A percentile compares a stretch with the other conserved stretches of the same genome.
These are phyloP conservation scores for Trichoderma sp. DNA, from an alignment of 2,329 filamentous ascomycete species.

Conservation along the genomic window DNA sequence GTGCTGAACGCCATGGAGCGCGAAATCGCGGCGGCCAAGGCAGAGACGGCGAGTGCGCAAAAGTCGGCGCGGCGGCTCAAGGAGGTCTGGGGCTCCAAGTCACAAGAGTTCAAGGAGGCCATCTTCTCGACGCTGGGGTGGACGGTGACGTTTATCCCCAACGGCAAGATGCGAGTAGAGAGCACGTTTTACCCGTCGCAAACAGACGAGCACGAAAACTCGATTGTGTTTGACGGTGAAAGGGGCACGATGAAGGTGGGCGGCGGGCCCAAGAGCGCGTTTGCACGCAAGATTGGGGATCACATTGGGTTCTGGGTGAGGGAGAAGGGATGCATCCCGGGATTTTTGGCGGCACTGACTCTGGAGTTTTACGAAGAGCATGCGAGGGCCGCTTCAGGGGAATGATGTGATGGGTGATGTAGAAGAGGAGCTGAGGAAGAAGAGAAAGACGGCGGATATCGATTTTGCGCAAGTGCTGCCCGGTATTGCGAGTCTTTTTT, in stretches of 20 bases:
- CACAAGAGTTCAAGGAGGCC: slow-evolving; percentile 90
- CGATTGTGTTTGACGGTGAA: slow-evolving; percentile 85
- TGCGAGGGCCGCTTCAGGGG: slow-evolving; percentile 22
- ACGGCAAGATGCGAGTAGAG: slow-evolving; percentile 91
- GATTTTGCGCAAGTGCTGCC: slow-evolving; percentile 16
- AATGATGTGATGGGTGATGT: neutral
- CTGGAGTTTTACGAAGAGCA: slow-evolving; percentile 87
- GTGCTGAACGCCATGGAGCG: slow-evolving; percentile 73
- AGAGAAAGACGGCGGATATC: neutral
- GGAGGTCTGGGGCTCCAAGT: slow-evolving; percentile 89
- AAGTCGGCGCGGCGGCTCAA: slow-evolving; percentile 85
- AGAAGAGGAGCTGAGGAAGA: neutral
- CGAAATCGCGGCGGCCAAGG: slow-evolving; percentile 69
- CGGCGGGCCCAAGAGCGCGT: slow-evolving; percentile 81
- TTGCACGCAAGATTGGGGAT: slow-evolving; percentile 79
- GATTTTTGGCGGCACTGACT: slow-evolving; percentile 86
- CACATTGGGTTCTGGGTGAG: slow-evolving; percentile 95
- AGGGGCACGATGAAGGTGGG: slow-evolving; percentile 97
- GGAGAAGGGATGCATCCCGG: slow-evolving; percentile 88
- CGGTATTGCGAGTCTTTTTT: neutral
- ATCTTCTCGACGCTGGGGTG: slow-evolving; percentile 90
- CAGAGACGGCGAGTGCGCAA: slow-evolving; percentile 68
- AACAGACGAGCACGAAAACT: slow-evolving; percentile 69
- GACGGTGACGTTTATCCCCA: slow-evolving; percentile 95
- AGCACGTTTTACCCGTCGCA: slow-evolving; percentile 73